These are phyloP conservation scores for Scenedesmus sp. DNA, from an alignment of 163 green algal species.

Conservation along the genomic window DNA sequence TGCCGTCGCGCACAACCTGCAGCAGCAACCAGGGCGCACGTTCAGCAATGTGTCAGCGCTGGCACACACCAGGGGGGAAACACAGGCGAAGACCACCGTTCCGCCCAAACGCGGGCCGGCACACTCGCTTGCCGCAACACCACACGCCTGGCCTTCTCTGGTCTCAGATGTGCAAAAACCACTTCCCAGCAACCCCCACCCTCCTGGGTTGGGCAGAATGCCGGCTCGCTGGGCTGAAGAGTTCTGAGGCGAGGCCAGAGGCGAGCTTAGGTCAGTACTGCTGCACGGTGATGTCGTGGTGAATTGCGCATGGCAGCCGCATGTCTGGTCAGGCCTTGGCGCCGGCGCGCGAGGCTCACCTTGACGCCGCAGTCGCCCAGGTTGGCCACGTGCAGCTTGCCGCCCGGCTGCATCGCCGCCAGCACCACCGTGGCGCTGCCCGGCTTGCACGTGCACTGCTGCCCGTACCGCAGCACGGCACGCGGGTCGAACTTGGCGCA, in stretches of 20 bases:
- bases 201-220: no score
- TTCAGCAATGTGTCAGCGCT: not conserved
- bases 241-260: no score
- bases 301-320: no score
- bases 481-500: conserved; percentile 40
- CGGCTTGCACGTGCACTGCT: conserved; percentile 53
- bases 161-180: not conserved
- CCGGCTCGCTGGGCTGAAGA: no score
- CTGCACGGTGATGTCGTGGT: no score
- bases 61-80: no score
- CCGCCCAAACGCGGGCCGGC: no score
- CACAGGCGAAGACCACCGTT: no score
- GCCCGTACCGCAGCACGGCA: conserved; percentile 42
- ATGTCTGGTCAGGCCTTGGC: no score
- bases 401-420: conserved; percentile 44
- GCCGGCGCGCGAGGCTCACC: conserved; percentile 55
- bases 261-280: no score
- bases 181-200: conserved; percentile 55
- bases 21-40: not conserved
- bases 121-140: not conserved
- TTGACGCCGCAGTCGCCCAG: conserved; percentile 93
- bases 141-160: not conserved
- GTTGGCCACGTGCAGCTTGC: conserved; percentile 83
- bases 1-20: conserved; percentile 58
- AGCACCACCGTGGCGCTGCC: conserved; percentile 53